Evolutionary conservation across 192 early-diverging fungal species (phyloP), one percentile per base, ranked within the genome.

Genomic region (Coemansia sp.): DNA sequence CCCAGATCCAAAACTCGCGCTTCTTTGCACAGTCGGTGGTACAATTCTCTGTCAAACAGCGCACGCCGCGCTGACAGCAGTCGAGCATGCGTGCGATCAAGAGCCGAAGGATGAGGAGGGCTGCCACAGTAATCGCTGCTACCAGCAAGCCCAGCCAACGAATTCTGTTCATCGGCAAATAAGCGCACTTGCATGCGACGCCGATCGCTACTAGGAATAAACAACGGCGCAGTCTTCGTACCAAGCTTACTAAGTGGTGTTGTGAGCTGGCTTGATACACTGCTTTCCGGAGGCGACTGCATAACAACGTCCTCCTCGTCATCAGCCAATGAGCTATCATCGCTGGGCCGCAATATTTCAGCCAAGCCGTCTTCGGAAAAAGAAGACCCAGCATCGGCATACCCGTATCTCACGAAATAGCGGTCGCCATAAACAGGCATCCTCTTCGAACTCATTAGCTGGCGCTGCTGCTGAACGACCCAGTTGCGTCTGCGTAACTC

Each of bases 1-100:
- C 81, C 81, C 3, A 84, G 76, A 65, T 84, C 81, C 59, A 78
- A 71, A 12, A 74, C 71, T 1, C 81, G 73, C n/a, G 81, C 81
- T 61, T 84, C 81, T 13, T 68, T 68, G 67, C 76, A 73, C 38
- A 84, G 74, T 1, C 81, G 60, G 47, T 78, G 63, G 65, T 73
- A 78, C 68, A 84, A 68, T 68, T 84, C 81, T 54, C 77, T 74
- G 61, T 84, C 81, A 63, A 78, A 84, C 62, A 70, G 11, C 1
- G 68, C 68, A 24, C 62, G 44, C 0, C 75, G 67, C 8, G 81
- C 74, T 0, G 24, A 15, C 13, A 73, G 65, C 49, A 78, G 74
- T 29, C 71, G 54, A 13, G 22, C 46, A 57, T 84, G 76, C 29
- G 74, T 63, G 15, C 69, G 68, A 34, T 78, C 80, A n/a, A 72